These are phyloP conservation scores for Boletus rubescentipes DNA, from an alignment of 768 basidiomycete genomes.

Conservation along the genomic window DNA sequence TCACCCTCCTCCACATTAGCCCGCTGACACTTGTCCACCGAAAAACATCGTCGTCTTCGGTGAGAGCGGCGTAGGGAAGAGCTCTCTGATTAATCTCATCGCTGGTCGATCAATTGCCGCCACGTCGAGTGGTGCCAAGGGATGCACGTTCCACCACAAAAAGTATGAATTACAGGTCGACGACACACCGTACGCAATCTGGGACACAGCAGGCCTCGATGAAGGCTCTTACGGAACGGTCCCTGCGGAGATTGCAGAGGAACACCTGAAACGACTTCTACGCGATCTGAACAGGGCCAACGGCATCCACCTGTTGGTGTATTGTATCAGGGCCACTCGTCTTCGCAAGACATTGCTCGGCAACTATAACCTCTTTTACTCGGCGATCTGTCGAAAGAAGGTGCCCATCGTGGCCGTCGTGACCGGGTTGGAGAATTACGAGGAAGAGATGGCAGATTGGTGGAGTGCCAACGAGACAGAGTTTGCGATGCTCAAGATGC, in stretches of 20 bases:
- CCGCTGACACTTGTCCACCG: slow-evolving; percentile 4
- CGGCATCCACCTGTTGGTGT: slow-evolving; percentile 32
- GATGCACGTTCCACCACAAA: slow-evolving; percentile 35
- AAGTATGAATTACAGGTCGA: slow-evolving; percentile 28
- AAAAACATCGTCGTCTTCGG: slow-evolving; percentile 30
- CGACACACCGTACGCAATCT: slow-evolving; percentile 26
- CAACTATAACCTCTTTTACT: slow-evolving; percentile 41
- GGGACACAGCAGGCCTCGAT: slow-evolving; percentile 42
- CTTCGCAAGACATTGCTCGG: slow-evolving; percentile 25
- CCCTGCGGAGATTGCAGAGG: slow-evolving; percentile 30
- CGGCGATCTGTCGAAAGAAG: slow-evolving; percentile 35
- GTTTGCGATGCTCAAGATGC: slow-evolving; percentile 30
- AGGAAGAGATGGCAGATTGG: slow-evolving; percentile 29
- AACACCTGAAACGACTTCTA: slow-evolving; percentile 25
- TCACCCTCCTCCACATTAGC: slow-evolving; percentile 10
- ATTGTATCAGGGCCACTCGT: slow-evolving; percentile 34
- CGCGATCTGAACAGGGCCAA: slow-evolving; percentile 25
- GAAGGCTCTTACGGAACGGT: slow-evolving; percentile 34
- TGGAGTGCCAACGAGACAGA: slow-evolving; percentile 35
- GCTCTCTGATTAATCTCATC: slow-evolving; percentile 45
- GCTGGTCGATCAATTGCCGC: slow-evolving; percentile 37
- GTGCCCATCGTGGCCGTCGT: slow-evolving; percentile 39
- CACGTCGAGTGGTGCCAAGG: slow-evolving; percentile 33
- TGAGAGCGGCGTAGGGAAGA: slow-evolving; percentile 37
- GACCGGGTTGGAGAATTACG: slow-evolving; percentile 40